Evolutionary conservation across 495 filamentous ascomycete genomes (phyloP), one percentile per base, ranked within the genome.

Genomic region (Neurospora sp.): DNA sequence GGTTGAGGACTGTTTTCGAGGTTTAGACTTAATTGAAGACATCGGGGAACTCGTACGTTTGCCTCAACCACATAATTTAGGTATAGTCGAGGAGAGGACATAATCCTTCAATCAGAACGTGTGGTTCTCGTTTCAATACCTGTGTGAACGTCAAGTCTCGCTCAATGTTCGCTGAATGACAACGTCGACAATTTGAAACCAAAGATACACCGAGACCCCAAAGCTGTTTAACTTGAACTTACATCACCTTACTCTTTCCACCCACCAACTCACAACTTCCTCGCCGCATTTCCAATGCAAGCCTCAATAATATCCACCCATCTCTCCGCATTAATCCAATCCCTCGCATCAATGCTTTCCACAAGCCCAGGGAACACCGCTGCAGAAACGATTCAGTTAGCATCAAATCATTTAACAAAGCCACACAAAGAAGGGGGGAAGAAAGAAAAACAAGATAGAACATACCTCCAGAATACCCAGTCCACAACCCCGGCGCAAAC

Each of bases 401-500:
- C 41, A 42, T 8, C 41, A 42, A 42, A 42, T 42, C 41, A 42
- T 42, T 2, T 7, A 18, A 18, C 14, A 42, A 42, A 18, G 14
- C 16, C 41, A 42, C 16, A 2, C 41, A 42, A 7, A 18, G 5
- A 18, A 42, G 41, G 41, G 41, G 40, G 14, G 2, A 40, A 40
- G 12, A 42, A 0, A 42, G 2, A 18, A 18, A 18, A 42, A 42
- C 5, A 5, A 18, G 39, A 18, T 8, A 18, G 1, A 18, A 81
- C 81, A 71, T 76, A 86, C 92, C 82, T 2, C 93, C 94, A 0
- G 93, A 84, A 81, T 97, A 97, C 8, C 94, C 94, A 0, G 93
- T 96, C 93, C 93, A 97, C 48, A 93, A 77, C 1, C 94, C 89
- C 35, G 96, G 96, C 0, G 91, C 94, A 81, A 94, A 96, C 54